A percentile compares a stretch with the other conserved stretches of the same genome.
phyloP scores from a whole-genome alignment of 2,329 filamentous ascomycete species.

The Fonsecaea pugnacius region DNA sequence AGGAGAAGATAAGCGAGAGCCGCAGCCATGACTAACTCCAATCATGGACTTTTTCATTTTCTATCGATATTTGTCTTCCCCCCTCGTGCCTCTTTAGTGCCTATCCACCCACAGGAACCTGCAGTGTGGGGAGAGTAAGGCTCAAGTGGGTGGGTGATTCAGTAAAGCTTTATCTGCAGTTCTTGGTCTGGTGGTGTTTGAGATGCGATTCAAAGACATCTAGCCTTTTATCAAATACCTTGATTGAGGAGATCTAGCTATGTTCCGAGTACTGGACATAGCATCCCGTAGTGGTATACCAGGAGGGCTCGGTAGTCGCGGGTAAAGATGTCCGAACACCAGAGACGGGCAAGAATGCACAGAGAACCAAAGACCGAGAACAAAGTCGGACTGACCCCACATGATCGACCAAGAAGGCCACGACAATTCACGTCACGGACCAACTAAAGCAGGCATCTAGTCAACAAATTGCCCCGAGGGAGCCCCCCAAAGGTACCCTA shows the following conservation, averaged over 20 bases:
- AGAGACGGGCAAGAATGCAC: neutral
- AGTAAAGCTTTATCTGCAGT: conserved; percentile 3
- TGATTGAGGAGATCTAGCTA: too few species aligned
- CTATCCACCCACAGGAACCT: neutral
- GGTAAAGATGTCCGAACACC: neutral
- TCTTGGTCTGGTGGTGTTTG: neutral
- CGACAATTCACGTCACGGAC: too few species aligned
- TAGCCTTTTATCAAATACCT: neutral
- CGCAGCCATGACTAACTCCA: conserved; percentile 12
- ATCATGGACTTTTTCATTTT: conserved; percentile 6
- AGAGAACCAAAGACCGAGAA: too few species aligned
- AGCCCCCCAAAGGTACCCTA: too few species aligned
- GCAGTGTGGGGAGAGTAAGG: conserved; percentile 7
- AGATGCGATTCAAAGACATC: neutral
- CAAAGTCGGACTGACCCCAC: too few species aligned
- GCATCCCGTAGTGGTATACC: neutral
- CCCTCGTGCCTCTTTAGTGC: neutral
- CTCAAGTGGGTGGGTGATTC: neutral
- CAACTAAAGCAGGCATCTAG: too few species aligned
- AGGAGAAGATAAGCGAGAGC: conserved; percentile 16
- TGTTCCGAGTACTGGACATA: too few species aligned
- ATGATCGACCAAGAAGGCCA: too few species aligned
- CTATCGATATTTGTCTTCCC: neutral
- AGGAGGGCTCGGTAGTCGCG: neutral
- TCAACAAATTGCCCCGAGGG: too few species aligned